A percentile compares a stretch with the other conserved stretches of the same genome.
These are phyloP conservation scores for Saccharomyces mikatae DNA, from an alignment of 805 yeast species.

Conservation along the genomic window DNA sequence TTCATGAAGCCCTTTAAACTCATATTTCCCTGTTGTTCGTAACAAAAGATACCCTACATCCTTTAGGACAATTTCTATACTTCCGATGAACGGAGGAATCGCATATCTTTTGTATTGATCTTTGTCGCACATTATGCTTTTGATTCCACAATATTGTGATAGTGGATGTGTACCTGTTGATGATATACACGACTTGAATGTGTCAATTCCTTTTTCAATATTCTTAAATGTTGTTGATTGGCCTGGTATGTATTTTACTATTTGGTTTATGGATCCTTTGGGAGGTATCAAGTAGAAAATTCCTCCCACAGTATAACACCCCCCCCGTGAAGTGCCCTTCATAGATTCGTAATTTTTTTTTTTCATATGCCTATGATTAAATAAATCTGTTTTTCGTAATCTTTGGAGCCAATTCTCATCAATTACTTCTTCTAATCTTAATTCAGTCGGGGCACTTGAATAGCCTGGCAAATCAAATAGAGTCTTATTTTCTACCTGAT, in stretches of 20 bases:
- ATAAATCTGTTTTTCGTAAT: constrained; percentile 29
- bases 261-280: constrained; percentile 38
- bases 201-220: constrained; percentile 30
- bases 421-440: constrained; percentile 24
- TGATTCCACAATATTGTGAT: constrained; percentile 26
- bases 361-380: constrained; percentile 25
- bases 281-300: constrained; percentile 53
- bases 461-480: constrained; percentile 38
- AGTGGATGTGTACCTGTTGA: constrained; percentile 25
- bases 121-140: constrained; percentile 7
- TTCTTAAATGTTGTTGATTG: constrained; percentile 29
- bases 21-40: constrained; percentile 47
- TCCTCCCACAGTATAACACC: constrained; percentile 52
- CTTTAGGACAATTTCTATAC: constrained; percentile 55
- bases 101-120: constrained; percentile 37
- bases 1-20: constrained; percentile 34
- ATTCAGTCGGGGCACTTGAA: constrained; percentile 14
- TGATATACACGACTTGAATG: constrained; percentile 13
- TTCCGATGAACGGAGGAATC: constrained; percentile 65
- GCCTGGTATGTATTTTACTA: constrained; percentile 39
- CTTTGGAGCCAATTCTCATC: constrained; percentile 24
- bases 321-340: constrained; percentile 33
- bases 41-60: constrained; percentile 58
- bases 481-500: constrained; percentile 27
- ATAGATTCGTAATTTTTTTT: constrained; percentile 30